Evolutionary conservation across 2,329 filamentous ascomycete species (phyloP), one percentile per base, ranked within the genome.

Genomic region (Talaromyces sp.): DNA sequence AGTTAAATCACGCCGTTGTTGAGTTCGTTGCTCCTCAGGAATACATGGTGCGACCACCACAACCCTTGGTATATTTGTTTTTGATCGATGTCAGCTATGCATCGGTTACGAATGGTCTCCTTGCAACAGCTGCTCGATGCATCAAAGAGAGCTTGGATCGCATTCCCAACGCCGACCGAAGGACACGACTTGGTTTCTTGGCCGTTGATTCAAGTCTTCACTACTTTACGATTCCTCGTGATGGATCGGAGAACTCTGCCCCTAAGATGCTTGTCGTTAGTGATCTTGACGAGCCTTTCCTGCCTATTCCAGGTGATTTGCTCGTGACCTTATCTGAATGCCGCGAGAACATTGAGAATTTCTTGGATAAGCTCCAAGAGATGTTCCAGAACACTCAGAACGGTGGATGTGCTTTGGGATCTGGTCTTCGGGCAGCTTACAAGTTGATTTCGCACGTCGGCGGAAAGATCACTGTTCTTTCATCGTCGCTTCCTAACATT

Each of bases 21-120:
- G 95, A 99, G 75, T 99, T 97, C 75, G 91, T 99, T 70, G 95
- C 95, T 13, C 95, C 95, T 2, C 95, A 99, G 79, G 95, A 99
- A 80, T 99, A 99, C 80, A 99, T 99, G 95, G 95, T 99, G 41
- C 90, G 95, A 67, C 93, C 95, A 64, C 95, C 95, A 52, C 94
- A 97, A 79, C 95, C 95, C 45, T 84, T 98, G 45, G 94, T 97
- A 45, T 98, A 98, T 76, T 86, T 97, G 14, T 98, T 98, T 85
- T 83, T 97, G 71, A 92, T 98, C 73, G 94, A 97, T 72, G 93
- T 97, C 68, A 97, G 92, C 83, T 96, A 93, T 72, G 88, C 92
- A 13, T 89, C 94, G 37, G 91, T 97, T 16, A 93, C 92, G 16
- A 96, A 89, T 69, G 95, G 95, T 58, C 88, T 99, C 37, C 83